Evolutionary conservation across 75 land plant genomes (phyloP), one percentile per base, ranked within the genome.

Genomic region (Cunninghamia lanceolata): DNA sequence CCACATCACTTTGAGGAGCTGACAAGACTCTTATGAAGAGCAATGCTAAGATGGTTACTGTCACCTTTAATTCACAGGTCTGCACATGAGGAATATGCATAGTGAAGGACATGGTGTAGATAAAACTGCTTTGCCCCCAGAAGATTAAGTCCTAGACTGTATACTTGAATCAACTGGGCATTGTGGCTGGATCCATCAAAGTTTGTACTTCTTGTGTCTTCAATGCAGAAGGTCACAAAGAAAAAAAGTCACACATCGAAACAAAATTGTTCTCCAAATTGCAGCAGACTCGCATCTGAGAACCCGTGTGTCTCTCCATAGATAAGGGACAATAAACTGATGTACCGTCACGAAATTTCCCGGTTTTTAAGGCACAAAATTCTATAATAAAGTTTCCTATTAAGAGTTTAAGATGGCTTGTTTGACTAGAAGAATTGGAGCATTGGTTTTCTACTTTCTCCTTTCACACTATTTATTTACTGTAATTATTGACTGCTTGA

Each of bases 1-100:
- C 89, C 47, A 52, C 82, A 68, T 88, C 88, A 70, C 85, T 76
- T 28, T 66, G 81, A 17, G 34, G 71, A 34, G 85, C 81, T 21
- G 73, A 83, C 6, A 43, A 46, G 73, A 85, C 87, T 47, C 38
- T 36, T 32, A 54, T 25, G 85, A 80, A 66, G 38, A 87, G 43
- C 52, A 78, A 81, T 11, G 82, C 82, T 25, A 85, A 13, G 42
- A 80, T 80, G 82, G 50, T 13, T 56, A 85, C 16, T 46, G 85
- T 82, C 68, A 28, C 68, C n/a, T 63, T 63, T 21, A 63, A 63
- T 63, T 28, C 68, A 63, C 9, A 63, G 56, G 73, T 42, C 76
- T 83, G 45, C 50, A 70, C 79, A 56, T 63, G 28, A 79, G 56
- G 46, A 86, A 82, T 10, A 80, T 47, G 3, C 83, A 25, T n/a